phyloP scores from a whole-genome alignment of 371 early-diverging fungal species.

The Globomyces sp. region DNA sequence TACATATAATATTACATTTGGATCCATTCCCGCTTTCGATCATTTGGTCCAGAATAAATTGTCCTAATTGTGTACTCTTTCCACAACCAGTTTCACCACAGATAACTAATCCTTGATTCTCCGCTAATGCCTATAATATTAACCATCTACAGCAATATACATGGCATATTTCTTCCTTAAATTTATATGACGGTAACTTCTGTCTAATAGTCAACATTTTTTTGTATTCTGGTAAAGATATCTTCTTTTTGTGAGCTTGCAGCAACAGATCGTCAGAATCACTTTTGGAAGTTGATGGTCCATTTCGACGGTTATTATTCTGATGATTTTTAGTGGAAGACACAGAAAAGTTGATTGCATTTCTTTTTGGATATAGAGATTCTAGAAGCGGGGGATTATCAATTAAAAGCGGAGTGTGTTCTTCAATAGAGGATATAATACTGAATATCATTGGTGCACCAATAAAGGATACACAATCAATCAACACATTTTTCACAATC shows the following conservation, averaged over 20 bases:
- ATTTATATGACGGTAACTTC: slow-evolving; percentile 66
- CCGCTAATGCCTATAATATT: background rate
- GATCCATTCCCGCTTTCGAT: slow-evolving; percentile 25
- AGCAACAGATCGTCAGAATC: background rate
- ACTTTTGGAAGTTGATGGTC: too few relatives aligned
- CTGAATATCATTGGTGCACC: slow-evolving; percentile 71
- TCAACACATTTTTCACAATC: slow-evolving; percentile 57
- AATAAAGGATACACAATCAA: slow-evolving; percentile 49
- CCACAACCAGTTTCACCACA: slow-evolving; percentile 61
- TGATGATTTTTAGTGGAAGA: too few relatives aligned
- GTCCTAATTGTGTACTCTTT: slow-evolving; percentile 45
- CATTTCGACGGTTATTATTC: too few relatives aligned
- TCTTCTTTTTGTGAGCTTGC: slow-evolving; percentile 18
- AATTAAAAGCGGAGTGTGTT: slow-evolving; percentile 53
- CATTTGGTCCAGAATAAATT: slow-evolving; percentile 51
- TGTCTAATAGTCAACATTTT: slow-evolving; percentile 51
- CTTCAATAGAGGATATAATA: slow-evolving; percentile 68
- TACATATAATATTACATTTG: slow-evolving; percentile 39
- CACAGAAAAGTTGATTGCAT: slow-evolving; percentile 23
- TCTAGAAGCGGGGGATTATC: slow-evolving; percentile 63
- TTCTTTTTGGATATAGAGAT: slow-evolving; percentile 47
- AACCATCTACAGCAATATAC: slow-evolving; percentile 19
- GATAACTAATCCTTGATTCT: slow-evolving; percentile 40
- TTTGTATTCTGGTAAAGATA: slow-evolving; percentile 49
- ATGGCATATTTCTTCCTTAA: slow-evolving; percentile 54